A percentile compares a stretch with the other conserved stretches of the same genome.
These are phyloP conservation scores for Cryptococcus sp. DNA, from an alignment of 1,284 basidiomycete genomes.

Conservation along the genomic window DNA sequence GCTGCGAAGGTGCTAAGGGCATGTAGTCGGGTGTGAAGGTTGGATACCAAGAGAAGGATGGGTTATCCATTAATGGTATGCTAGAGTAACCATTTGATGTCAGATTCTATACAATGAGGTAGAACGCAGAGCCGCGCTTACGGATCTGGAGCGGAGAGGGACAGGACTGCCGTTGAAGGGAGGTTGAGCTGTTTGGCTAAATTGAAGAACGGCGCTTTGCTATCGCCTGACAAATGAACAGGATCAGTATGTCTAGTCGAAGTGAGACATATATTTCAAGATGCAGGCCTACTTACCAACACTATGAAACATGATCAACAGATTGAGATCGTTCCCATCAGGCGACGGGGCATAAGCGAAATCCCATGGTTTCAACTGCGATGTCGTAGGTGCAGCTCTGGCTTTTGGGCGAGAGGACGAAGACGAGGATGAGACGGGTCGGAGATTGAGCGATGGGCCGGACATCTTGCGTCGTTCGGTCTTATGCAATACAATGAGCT, in stretches of 20 bases:
- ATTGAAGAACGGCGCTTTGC: slow-evolving; percentile 70
- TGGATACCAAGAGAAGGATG: slow-evolving; percentile 83
- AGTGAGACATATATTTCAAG: no score
- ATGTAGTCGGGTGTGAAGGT: slow-evolving; percentile 80
- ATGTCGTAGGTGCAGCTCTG: slow-evolving; percentile 25
- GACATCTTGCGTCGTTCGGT: not conserved
- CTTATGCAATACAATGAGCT: not conserved
- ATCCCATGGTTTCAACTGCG: slow-evolving; percentile 39
- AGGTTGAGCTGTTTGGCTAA: slow-evolving; percentile 73
- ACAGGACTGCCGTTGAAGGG: slow-evolving; percentile 81
- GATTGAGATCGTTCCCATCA: slow-evolving; percentile 83
- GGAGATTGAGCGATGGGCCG: slow-evolving; percentile 30
- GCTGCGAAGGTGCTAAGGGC: slow-evolving; percentile 67
- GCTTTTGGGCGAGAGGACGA: slow-evolving; percentile 3
- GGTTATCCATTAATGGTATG: slow-evolving; percentile 73
- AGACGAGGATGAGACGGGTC: slow-evolving; percentile 22
- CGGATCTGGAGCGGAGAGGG: slow-evolving; percentile 76
- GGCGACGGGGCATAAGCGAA: slow-evolving; percentile 37
- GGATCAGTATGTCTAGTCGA: slow-evolving; percentile 4
- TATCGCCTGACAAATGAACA: slow-evolving; percentile 65
- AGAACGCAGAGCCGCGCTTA: slow-evolving; percentile 50
- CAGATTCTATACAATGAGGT: not conserved
- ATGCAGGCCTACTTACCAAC: slow-evolving; percentile 64
- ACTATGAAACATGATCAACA: slow-evolving; percentile 82
- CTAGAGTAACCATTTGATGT: slow-evolving; percentile 46